Evolutionary conservation across 148 eudicot species (phyloP), one percentile per base, ranked within the genome.

Genomic region (Polygonum maritimum): DNA sequence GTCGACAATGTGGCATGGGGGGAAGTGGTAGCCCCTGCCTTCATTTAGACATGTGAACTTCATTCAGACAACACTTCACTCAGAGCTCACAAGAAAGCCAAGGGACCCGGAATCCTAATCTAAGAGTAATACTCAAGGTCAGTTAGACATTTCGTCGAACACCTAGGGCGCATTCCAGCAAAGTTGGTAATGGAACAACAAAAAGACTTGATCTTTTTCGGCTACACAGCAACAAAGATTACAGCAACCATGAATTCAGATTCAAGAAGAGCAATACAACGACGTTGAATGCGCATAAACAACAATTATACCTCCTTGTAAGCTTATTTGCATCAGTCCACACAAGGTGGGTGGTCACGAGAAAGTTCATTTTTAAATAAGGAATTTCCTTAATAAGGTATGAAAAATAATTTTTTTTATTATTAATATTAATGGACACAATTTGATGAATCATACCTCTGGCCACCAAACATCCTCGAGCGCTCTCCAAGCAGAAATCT

Each of bases 1-100:
- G 76, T 86, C 78, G 65, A 90, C 49, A 4, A 91, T 85, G 78
- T 90, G 85, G 84, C 93, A 88, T 31, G 97, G 87, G 15, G 98
- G 97, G 78, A 86, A 87, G 77, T 91, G 74, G 77, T 79, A 91
- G 21, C 89, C 91, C 73, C 78, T 77, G 21, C 94, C 92, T 82
- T 90, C 83, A 76, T 90, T 94, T 58, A 94, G 80, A 81, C 98
- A 89, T 76, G 90, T 90, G 21, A 67, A 22, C 71, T 67, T 67
- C 71, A 67, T 62, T 62, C 36, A 26, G 39, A 62, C 15, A 10
- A 62, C 5, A 13, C 16, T 26, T 5, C 69, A 62, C 36, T 62
- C 38, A 62, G 18, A 54, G 60, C 19, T 54, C 22, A 54, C 60
- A 54, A 18, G 60, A 54, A 4, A 26, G 1, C 6, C 15, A 33